Conservation (phyloP, 306 rosid species). For the Pyrus pyrifolia region DNA sequence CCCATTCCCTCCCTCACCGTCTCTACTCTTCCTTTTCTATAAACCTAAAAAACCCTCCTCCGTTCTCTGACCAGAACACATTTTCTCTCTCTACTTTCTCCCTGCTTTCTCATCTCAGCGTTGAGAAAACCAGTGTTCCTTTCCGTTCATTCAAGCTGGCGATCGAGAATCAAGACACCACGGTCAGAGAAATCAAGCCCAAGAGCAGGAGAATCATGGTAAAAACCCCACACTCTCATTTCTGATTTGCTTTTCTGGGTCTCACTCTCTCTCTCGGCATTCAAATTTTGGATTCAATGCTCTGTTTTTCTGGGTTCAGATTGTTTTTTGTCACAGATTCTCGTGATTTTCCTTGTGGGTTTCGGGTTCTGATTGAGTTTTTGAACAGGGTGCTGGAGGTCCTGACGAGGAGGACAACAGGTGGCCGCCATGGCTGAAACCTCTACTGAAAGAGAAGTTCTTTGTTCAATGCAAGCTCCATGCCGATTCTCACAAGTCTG, state of each 20-base stretch:
- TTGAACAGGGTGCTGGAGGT: constrained; percentile 78
- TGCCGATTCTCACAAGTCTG: constrained; percentile 90
- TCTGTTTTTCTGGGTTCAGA: not conserved
- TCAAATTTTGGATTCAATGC: constrained; percentile 6
- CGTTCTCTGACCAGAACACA: not conserved
- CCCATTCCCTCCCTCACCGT: constrained; percentile 59
- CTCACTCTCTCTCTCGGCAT: not conserved
- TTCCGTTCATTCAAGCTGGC: constrained; percentile 52
- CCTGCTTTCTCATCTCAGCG: not conserved
- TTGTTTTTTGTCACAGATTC: not conserved
- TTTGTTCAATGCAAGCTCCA: constrained; percentile 91
- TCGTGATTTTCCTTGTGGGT: not conserved
- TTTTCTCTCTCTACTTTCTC: not conserved
- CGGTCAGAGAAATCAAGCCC: constrained; percentile 87
- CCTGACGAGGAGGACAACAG: constrained; percentile 78
- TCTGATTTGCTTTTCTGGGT: not conserved
- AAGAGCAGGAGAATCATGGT: constrained; percentile 94
- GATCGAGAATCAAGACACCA: constrained; percentile 67
- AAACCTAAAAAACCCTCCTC: not conserved
- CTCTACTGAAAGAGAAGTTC: constrained; percentile 70
- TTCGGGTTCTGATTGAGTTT: constrained; percentile 6
- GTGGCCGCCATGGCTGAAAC: constrained; percentile 99
- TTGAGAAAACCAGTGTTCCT: not conserved
- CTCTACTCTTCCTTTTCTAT: constrained; percentile 29
- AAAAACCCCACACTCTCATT: not conserved